phyloP scores from a whole-genome alignment of 1,284 basidiomycete genomes.

The Papiliotrema fonsecae region DNA sequence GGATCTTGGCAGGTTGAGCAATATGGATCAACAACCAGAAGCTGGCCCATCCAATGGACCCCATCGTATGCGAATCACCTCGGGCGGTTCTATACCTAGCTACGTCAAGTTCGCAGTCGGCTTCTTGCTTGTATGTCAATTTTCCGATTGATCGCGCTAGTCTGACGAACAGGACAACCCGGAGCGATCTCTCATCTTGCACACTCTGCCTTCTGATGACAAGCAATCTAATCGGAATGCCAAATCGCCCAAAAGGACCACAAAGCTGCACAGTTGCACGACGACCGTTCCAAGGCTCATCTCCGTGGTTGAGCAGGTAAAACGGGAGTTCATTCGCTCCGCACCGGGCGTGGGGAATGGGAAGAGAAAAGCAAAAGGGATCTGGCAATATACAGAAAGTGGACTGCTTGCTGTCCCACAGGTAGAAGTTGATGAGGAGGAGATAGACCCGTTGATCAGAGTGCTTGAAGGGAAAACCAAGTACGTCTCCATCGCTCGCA shows the following conservation, averaged over 20 bases:
- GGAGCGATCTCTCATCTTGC: constrained; percentile 57
- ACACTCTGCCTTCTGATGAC: constrained; percentile 56
- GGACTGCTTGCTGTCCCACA: constrained; percentile 50
- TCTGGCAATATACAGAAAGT: constrained; percentile 77
- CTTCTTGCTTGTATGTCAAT: constrained; percentile 55
- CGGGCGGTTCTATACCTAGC: constrained; percentile 58
- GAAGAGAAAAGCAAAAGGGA: constrained; percentile 36
- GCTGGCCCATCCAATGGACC: not conserved
- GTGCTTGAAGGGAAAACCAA: constrained; percentile 54
- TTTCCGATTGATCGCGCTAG: not conserved
- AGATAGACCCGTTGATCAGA: constrained; percentile 42
- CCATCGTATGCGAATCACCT: constrained; percentile 57
- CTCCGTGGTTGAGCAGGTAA: constrained; percentile 75
- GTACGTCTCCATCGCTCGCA: constrained; percentile 50
- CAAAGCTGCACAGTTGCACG: constrained; percentile 47
- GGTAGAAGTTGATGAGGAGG: constrained; percentile 41
- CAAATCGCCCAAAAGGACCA: constrained; percentile 12
- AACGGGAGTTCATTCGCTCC: constrained; percentile 61
- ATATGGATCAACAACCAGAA: not conserved
- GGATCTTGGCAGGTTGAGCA: too few species aligned
- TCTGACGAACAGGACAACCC: constrained; percentile 54
- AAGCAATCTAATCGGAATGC: not conserved
- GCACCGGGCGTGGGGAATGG: constrained; percentile 9
- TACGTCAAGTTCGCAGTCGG: constrained; percentile 61
- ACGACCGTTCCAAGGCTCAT: constrained; percentile 62